Evolutionary conservation across 2,329 filamentous ascomycete genomes (phyloP).

Genomic region (Neonectria hederae): DNA sequence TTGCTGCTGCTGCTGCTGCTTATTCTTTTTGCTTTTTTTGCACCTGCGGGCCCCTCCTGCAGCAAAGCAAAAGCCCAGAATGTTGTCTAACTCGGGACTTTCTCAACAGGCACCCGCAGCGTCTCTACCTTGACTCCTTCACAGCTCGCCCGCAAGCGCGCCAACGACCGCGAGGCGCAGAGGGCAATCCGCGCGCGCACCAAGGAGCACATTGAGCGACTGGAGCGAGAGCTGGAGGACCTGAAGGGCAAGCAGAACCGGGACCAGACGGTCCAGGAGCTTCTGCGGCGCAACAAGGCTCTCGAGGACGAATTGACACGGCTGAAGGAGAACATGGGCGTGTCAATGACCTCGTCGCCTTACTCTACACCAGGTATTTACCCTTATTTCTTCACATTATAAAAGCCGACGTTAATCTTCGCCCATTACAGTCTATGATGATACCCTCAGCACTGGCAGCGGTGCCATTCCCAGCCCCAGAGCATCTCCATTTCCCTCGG

Average conservation of each 20-base stretch:
- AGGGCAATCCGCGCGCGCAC: slow-evolving; percentile 87
- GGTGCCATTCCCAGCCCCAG: slow-evolving; percentile 55
- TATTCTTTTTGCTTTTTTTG: slow-evolving; percentile 14
- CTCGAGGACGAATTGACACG: slow-evolving; percentile 63
- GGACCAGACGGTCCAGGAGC: slow-evolving; percentile 61
- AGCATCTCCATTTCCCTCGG: slow-evolving; percentile 55
- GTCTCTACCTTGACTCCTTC: slow-evolving; percentile 89
- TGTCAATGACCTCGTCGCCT: slow-evolving; percentile 52
- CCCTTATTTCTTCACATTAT: slow-evolving; percentile 7
- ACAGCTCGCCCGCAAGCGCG: slow-evolving; percentile 88
- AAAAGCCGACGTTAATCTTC: slow-evolving; percentile 20
- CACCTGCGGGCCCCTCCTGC: neutral
- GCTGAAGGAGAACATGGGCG: slow-evolving; percentile 56
- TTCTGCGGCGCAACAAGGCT: slow-evolving; percentile 61
- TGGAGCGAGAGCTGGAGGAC: slow-evolving; percentile 80
- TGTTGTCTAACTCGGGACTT: neutral
- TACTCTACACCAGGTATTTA: slow-evolving; percentile 54
- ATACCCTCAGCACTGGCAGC: slow-evolving; percentile 51
- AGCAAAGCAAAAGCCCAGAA: neutral
- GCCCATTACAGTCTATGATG: slow-evolving; percentile 50
- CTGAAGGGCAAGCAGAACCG: slow-evolving; percentile 63
- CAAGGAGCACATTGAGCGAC: slow-evolving; percentile 82
- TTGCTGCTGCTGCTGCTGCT: slow-evolving; percentile 8
- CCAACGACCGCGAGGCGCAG: slow-evolving; percentile 92
- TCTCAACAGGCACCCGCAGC: slow-evolving; percentile 68